phyloP scores from a whole-genome alignment of 176 grass and related monocot genomes.

The Typha latifolia region DNA sequence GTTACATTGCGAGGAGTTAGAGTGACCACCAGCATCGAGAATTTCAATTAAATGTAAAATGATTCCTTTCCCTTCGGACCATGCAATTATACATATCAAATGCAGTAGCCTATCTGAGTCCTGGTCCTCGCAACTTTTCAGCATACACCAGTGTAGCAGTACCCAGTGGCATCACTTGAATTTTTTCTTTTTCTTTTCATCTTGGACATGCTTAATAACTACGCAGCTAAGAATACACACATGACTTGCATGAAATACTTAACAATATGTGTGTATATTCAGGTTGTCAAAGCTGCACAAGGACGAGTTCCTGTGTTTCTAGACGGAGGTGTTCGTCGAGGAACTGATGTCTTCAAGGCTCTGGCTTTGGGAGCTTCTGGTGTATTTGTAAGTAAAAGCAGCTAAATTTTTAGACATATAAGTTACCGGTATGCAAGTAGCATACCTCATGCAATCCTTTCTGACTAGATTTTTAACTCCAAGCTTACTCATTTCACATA shows the following conservation, averaged over 20 bases:
- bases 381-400: constrained; percentile 55
- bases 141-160: no score
- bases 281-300: constrained; percentile 69
- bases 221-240: no score
- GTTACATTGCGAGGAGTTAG: not conserved
- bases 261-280: constrained; percentile 9
- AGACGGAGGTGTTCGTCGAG: constrained; percentile 88
- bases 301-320: constrained; percentile 81
- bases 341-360: constrained; percentile 97
- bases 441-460: not conserved
- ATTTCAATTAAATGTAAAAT: no score
- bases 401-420: no score
- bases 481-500: not conserved
- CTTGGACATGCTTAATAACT: no score
- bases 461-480: not conserved
- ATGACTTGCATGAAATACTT: not conserved
- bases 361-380: constrained; percentile 86
- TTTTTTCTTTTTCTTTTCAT: no score
- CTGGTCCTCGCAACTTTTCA: not conserved
- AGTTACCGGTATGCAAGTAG: not conserved
- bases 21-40: not conserved
- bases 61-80: not conserved
- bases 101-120: not conserved
- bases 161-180: no score
- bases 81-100: not conserved